A percentile compares a stretch with the other conserved stretches of the same genome.
These are phyloP conservation scores for Priceomyces haplophilus DNA, from an alignment of 805 yeast genomes.

Conservation along the genomic window DNA sequence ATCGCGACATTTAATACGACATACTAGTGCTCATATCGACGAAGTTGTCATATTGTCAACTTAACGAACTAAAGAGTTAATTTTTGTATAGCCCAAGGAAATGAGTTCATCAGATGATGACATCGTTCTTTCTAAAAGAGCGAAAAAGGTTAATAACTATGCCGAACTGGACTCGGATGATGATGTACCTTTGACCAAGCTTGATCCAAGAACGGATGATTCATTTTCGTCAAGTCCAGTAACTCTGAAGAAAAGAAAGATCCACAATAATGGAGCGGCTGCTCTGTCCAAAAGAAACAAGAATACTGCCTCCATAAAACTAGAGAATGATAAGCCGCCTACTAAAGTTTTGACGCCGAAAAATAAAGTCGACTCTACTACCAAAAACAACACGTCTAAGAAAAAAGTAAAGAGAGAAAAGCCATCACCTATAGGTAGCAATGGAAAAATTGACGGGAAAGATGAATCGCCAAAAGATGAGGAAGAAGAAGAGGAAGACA, in stretches of 20 bases:
- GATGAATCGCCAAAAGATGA: no score
- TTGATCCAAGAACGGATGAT: conserved; percentile 1
- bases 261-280: conserved; percentile 1
- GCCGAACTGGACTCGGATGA: conserved; percentile 11
- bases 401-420: conserved; percentile 6
- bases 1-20: no score
- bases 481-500: conserved; percentile 51
- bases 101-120: conserved; percentile 26
- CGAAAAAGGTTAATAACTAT: conserved; percentile 10
- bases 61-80: no score
- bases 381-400: conserved; percentile 6
- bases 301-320: neutral
- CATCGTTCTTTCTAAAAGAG: conserved; percentile 16
- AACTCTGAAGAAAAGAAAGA: conserved; percentile 1
- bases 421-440: no score
- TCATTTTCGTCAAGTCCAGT: conserved; percentile 3
- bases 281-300: conserved; percentile 3
- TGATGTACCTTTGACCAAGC: conserved; percentile 10
- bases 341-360: conserved; percentile 2
- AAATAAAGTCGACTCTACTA: conserved; percentile 4
- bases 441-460: no score
- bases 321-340: conserved; percentile 2
- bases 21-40: no score
- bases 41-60: no score
- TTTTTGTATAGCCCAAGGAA: neutral